Percentiles rank a stretch among this genome's conserved stretches.
Conservation (phyloP, 2,329 filamentous ascomycete species). For the Hypoxylon sp. region DNA sequence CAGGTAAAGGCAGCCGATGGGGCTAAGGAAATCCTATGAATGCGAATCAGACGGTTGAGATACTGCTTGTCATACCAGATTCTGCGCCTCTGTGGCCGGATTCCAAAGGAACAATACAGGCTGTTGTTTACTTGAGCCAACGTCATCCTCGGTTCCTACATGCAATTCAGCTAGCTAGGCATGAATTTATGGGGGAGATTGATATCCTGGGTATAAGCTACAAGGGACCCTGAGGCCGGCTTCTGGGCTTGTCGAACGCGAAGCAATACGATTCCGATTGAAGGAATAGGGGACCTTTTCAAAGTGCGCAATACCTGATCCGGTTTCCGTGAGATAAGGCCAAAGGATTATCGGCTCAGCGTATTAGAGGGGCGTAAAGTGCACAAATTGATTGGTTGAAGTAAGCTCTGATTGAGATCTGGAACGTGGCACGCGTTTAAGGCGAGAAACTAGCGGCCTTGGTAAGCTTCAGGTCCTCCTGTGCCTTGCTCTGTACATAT, state of each 20-base stretch:
- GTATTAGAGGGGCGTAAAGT: conserved; percentile 3
- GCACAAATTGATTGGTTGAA: conserved; percentile 3
- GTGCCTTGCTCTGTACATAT: too few species aligned
- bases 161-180: conserved; percentile 1
- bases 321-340: conserved; percentile 11
- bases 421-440: conserved; percentile 6
- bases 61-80: neutral
- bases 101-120: conserved; percentile 8
- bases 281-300: conserved; percentile 20
- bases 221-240: neutral
- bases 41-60: conserved; percentile 8
- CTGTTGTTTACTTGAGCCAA: conserved; percentile 2
- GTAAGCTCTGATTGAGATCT: conserved; percentile 10
- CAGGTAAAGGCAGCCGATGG: neutral
- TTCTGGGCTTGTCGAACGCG: neutral
- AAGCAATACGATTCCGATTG: conserved; percentile 3
- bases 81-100: conserved; percentile 4
- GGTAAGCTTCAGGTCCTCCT: conserved; percentile 1
- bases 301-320: neutral
- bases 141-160: conserved; percentile 9
- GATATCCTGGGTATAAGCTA: neutral
- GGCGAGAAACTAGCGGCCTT: neutral
- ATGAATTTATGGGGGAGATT: conserved; percentile 5
- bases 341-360: conserved; percentile 10
- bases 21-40: conserved; percentile 8